Base-by-base conservation (phyloP, 2,329 filamentous ascomycete genomes). In the Aspergillus sp. region DNA sequence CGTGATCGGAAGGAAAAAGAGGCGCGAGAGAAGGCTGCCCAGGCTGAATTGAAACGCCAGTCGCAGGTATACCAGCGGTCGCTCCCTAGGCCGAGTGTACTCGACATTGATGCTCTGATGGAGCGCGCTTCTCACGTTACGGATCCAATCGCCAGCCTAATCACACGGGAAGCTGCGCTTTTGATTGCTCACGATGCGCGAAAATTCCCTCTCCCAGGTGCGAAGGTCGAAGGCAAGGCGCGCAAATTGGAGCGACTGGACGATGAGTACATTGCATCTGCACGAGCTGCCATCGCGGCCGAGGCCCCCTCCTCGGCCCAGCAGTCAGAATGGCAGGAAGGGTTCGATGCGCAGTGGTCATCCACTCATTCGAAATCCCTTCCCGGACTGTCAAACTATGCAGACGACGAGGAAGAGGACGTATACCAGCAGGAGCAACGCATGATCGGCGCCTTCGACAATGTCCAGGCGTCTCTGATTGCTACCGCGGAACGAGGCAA, bases 61-160 rank as follows among this genome's bases (percentile, higher is more conserved):
- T 95, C 89, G 1, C 91, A 95, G 65, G 92, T 95, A n/a, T 85
- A 96, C 71, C 93, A 97, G 73, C 85, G 82, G 60, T 83, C 82
- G 3, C 77, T 99, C 11, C 94, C 94, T 7, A 82, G 93, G 42
- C 91, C 94, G 1, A 79, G 80, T 1, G 73, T 80, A 2, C 78
- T 97, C 13, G 87, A 97, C 68, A 72, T 94, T 19, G 77, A 85
- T 47, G 78, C 79, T 1, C 74, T 97, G 59, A 67, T 91, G 47
- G 81, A 84, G 57, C 79, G 78, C 30, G 88, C 87, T 0, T 79
- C 82, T 2, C 71, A 79, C 11, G 73, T 87, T 4, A 66, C 78
- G 2, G 84, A 92, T 62, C 81, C 85, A 0, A 79, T 86, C n/a
- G 79, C 87, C 62, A 78, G 80, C 11, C 76, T 88, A 43, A 86